phyloP scores from a whole-genome alignment of 176 grass and related monocot genomes.

The Pontederia crassipes region DNA sequence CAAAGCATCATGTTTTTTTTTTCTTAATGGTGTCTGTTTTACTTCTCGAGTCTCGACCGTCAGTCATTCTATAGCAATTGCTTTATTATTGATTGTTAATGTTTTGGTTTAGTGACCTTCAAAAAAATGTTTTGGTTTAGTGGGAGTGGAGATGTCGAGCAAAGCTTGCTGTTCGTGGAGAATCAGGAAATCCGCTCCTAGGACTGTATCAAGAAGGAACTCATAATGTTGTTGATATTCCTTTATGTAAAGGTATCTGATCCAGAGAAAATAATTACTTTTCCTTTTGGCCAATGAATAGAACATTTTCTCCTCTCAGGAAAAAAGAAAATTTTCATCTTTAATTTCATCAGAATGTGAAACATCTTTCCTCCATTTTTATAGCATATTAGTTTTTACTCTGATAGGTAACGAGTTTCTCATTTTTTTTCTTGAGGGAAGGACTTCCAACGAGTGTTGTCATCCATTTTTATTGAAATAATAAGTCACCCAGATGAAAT shows the following conservation, averaged over 20 bases:
- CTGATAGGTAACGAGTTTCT: too few relatives aligned
- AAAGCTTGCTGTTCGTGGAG: slow-evolving; percentile 84
- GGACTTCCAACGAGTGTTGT: too few relatives aligned
- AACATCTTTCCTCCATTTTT: too few relatives aligned
- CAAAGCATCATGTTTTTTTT: too few relatives aligned
- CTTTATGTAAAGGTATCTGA: slow-evolving; percentile 63
- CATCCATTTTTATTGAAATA: too few relatives aligned
- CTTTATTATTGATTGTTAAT: neutral
- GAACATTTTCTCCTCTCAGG: neutral
- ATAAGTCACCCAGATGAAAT: too few relatives aligned
- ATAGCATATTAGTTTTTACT: too few relatives aligned
- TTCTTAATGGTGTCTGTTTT: too few relatives aligned
- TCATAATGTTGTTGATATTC: slow-evolving; percentile 72
- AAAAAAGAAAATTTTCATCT: neutral
- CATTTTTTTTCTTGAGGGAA: too few relatives aligned
- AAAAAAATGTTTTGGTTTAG: slow-evolving; percentile 33
- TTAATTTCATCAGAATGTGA: too few relatives aligned
- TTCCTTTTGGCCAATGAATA: too few relatives aligned
- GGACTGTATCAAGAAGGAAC: slow-evolving; percentile 90
- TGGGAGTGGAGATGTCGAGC: slow-evolving; percentile 91
- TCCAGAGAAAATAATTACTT: neutral
- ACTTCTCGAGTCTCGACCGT: too few relatives aligned
- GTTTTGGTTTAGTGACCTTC: neutral
- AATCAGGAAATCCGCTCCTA: slow-evolving; percentile 51
- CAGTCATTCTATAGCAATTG: slow-evolving; percentile 1